These are phyloP conservation scores for Fraxinus quadrangulata DNA, from an alignment of 257 asterid species.

Conservation along the genomic window DNA sequence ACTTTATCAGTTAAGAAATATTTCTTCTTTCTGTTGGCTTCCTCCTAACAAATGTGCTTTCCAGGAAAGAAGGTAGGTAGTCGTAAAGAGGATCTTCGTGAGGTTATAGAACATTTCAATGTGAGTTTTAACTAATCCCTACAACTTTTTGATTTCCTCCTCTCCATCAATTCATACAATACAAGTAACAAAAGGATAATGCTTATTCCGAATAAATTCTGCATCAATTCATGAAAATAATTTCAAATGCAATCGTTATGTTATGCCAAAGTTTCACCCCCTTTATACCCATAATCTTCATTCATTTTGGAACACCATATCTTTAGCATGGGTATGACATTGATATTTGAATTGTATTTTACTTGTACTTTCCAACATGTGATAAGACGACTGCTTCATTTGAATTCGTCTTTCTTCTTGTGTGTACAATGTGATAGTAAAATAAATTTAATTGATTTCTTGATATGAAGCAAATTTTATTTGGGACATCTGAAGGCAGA, in stretches of 20 bases:
- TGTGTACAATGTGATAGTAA: background rate
- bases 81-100: slow-evolving; percentile 79
- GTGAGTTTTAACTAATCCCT: slow-evolving; percentile 50
- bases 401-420: background rate
- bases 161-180: background rate
- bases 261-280: background rate
- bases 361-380: background rate
- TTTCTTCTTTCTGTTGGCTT: slow-evolving; percentile 10
- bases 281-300: background rate
- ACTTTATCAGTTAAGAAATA: slow-evolving; percentile 14
- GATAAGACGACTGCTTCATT: background rate
- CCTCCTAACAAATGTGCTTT: slow-evolving; percentile 23
- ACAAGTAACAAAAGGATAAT: background rate
- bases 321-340: background rate
- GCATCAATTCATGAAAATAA: background rate
- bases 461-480: background rate
- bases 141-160: background rate
- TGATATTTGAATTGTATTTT: background rate
- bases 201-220: background rate
- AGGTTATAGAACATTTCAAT: slow-evolving; percentile 83
- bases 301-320: background rate
- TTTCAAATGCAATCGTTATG: background rate
- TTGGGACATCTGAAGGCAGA: background rate
- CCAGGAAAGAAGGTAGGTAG: slow-evolving; percentile 74
- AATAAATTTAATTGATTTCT: background rate